phyloP scores from a whole-genome alignment of 148 eudicot species.

The Hydrangea macrophylla region DNA sequence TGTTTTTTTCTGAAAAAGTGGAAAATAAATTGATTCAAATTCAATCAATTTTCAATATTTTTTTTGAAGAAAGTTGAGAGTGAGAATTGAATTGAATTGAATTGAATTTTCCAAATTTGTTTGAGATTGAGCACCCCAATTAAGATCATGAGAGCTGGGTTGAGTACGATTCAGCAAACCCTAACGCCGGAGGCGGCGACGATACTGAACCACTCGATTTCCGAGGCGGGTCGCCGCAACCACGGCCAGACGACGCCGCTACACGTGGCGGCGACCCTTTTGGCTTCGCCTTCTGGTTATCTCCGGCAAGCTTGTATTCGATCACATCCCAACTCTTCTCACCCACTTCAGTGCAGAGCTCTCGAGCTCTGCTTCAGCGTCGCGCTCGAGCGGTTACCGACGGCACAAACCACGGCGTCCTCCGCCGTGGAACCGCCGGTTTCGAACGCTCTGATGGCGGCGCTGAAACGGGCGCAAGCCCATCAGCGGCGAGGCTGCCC shows the following conservation, averaged over 20 bases:
- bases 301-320: conserved; percentile 86
- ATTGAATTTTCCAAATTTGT: background rate
- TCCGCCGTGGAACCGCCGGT: conserved; percentile 58
- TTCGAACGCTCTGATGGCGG: conserved; percentile 88
- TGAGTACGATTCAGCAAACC: conserved; percentile 88
- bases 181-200: conserved; percentile 82
- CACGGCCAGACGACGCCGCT: conserved; percentile 96
- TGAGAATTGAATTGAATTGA: background rate
- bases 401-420: conserved; percentile 31
- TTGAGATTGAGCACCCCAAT: background rate
- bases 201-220: conserved; percentile 66
- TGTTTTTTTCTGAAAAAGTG: too few species aligned
- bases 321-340: conserved; percentile 89
- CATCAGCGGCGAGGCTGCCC: conserved; percentile 92
- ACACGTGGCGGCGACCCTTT: conserved; percentile 83
- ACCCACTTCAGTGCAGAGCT: conserved; percentile 92
- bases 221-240: conserved; percentile 77
- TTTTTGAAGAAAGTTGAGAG: background rate
- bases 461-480: conserved; percentile 86
- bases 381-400: conserved; percentile 77
- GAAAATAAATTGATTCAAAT: conserved; percentile 7
- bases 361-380: conserved; percentile 94
- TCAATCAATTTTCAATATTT: background rate
- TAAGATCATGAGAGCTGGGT: conserved; percentile 67
- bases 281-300: conserved; percentile 63